Evolutionary conservation across 1,284 basidiomycete genomes (phyloP).

Genomic region (Microbotryomycetes sp.): DNA sequence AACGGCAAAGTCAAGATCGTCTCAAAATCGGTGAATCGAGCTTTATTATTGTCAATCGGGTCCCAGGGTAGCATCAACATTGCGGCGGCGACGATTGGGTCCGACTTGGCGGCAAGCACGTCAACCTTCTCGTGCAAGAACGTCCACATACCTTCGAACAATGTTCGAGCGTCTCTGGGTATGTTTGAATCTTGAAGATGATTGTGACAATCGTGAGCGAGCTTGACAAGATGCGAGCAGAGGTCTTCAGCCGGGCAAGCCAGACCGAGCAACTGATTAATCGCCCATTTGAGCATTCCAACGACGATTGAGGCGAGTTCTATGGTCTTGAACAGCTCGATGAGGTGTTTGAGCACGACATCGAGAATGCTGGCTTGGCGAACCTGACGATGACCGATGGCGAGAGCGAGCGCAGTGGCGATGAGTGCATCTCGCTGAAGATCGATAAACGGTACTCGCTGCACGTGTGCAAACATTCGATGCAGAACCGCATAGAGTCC

Average conservation of each 20-base stretch:
- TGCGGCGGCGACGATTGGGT: slow-evolving; percentile 6
- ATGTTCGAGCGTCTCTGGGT: not conserved
- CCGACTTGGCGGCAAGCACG: slow-evolving; percentile 2
- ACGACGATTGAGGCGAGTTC: slow-evolving; percentile 65
- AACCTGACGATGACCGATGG: slow-evolving; percentile 58
- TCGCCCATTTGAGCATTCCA: slow-evolving; percentile 49
- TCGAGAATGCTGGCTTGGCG: slow-evolving; percentile 39
- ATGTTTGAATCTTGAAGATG: not conserved
- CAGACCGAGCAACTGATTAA: slow-evolving; percentile 32
- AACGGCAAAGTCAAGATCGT: slow-evolving; percentile 16
- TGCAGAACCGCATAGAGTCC: slow-evolving; percentile 69
- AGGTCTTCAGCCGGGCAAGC: slow-evolving; percentile 21
- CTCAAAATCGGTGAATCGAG: not conserved
- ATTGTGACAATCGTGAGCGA: slow-evolving; percentile 56
- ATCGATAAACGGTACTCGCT: slow-evolving; percentile 68
- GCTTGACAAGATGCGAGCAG: slow-evolving; percentile 51
- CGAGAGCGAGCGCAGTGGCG: slow-evolving; percentile 64
- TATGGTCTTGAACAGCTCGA: slow-evolving; percentile 58
- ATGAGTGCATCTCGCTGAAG: slow-evolving; percentile 75
- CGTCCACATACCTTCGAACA: not conserved
- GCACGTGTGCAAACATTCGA: slow-evolving; percentile 61
- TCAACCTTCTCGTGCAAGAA: slow-evolving; percentile 1
- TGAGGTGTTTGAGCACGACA: slow-evolving; percentile 60
- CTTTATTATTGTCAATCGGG: not conserved
- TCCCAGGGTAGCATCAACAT: slow-evolving; percentile 11